Evolutionary conservation across 352 stramenopile species (phyloP).

Genomic region (Globisporangium camurandrum): DNA sequence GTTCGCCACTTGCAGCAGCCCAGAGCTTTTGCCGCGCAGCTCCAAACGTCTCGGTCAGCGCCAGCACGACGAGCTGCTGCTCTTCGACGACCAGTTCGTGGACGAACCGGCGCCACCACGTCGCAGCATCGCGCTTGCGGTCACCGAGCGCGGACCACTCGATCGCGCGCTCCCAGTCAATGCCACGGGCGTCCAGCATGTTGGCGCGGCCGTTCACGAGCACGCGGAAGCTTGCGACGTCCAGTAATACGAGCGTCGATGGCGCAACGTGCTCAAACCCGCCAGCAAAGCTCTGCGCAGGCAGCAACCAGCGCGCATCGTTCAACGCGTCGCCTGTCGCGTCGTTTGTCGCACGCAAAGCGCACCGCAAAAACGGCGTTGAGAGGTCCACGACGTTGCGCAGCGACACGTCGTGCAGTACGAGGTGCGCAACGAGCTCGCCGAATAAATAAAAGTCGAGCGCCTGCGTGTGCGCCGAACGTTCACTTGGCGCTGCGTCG

Average conservation of each 20-base stretch:
- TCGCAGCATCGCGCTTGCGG: not conserved
- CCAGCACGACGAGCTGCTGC: conserved; percentile 45
- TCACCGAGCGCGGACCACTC: conserved; percentile 19
- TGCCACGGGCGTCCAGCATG: conserved; percentile 22
- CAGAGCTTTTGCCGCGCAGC: conserved; percentile 40
- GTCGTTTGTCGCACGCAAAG: too few species aligned
- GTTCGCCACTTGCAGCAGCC: conserved; percentile 5
- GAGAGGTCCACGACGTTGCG: conserved; percentile 52
- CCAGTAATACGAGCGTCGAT: conserved; percentile 37
- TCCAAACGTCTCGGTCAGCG: conserved; percentile 39
- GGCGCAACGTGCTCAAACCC: conserved; percentile 56
- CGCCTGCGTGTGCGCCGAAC: conserved; percentile 19
- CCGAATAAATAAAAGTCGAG: conserved; percentile 53
- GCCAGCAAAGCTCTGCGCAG: conserved; percentile 27
- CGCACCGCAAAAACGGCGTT: conserved; percentile 36
- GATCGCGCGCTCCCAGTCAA: conserved; percentile 32
- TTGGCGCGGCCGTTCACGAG: conserved; percentile 33
- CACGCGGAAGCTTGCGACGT: conserved; percentile 41
- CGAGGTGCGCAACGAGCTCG: conserved; percentile 51
- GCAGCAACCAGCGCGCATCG: conserved; percentile 7
- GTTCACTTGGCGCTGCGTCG: conserved; percentile 8
- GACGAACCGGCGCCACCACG: conserved; percentile 47
- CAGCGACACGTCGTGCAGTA: conserved; percentile 35
- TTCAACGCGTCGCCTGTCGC: conserved; percentile 1
- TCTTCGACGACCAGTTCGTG: conserved; percentile 53